Conservation (phyloP, 2,329 filamentous ascomycete species). For the Aspergillus candidus region DNA sequence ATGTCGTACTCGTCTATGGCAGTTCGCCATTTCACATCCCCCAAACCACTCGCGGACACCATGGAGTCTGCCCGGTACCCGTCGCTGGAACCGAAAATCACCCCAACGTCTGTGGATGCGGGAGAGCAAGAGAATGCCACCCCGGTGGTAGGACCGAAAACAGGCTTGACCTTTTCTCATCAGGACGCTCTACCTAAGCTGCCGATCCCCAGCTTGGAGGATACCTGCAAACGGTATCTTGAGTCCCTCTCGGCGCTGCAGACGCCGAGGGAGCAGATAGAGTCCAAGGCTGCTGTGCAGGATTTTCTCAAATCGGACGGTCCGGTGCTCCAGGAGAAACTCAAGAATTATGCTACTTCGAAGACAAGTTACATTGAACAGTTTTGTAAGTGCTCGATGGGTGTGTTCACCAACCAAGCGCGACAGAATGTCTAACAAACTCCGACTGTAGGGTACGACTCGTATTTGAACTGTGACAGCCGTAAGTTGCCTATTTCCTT, state of each 20-base stretch:
- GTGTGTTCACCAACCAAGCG: no score
- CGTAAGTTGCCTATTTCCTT: constrained; percentile 38
- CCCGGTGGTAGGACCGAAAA: constrained; percentile 38
- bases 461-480: constrained; percentile 96
- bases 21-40: constrained; percentile 66
- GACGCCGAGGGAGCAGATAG: constrained; percentile 69
- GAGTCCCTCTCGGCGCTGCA: constrained; percentile 76
- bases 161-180: constrained; percentile 78
- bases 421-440: constrained; percentile 5
- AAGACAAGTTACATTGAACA: constrained; percentile 98
- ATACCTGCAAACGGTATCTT: constrained; percentile 72
- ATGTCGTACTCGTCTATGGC: constrained; percentile 57
- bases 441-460: constrained; percentile 75
- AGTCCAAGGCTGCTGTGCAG: constrained; percentile 71
- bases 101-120: constrained; percentile 13
- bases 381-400: constrained; percentile 65
- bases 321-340: constrained; percentile 74
- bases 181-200: constrained; percentile 87
- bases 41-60: constrained; percentile 66
- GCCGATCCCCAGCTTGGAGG: constrained; percentile 82
- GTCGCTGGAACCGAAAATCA: constrained; percentile 20
- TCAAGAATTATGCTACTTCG: constrained; percentile 83
- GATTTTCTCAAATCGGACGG: constrained; percentile 81
- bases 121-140: not conserved
- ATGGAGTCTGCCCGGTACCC: constrained; percentile 44